Base-by-base conservation (phyloP, 2,329 filamentous ascomycete species). In the Leptographium lundbergii region DNA sequence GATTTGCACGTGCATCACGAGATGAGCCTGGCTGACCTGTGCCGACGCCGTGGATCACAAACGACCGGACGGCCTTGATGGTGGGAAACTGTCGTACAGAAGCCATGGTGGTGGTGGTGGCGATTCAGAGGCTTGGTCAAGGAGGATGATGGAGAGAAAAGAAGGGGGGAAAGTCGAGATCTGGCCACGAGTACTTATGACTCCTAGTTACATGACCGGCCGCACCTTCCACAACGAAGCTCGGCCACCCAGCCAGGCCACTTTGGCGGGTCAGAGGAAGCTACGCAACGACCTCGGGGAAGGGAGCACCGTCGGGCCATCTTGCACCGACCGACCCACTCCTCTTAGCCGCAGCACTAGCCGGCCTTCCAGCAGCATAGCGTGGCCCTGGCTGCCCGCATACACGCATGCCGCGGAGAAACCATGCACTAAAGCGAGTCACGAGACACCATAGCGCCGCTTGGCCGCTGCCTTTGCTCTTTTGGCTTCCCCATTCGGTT, bases 1-100 rank as follows among this genome's bases (percentile, higher is more conserved):
- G 42, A n/a, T 14, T 19, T n/a, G 42, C 42, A 45, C n/a, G 19
- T 17, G 17, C 4, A 45, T 45, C 19, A 45, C 19, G 42, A 45
- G 42, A 45, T 19, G 4, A 2, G n/a, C 22, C 22, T 17, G n/a
- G 80, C 81, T 34, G 63, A 75, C 75, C 77, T 55, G 77, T 76
- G 42, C 77, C 77, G 22, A 79, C 76, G 57, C 86, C 86, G 60
- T 82, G 78, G 59, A 89, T 87, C 61, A 91, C 77, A 68, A 81
- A 91, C 42, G 87, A 89, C 67, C 85, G 78, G 61, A 92, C 74
- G 69, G 84, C 80, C 73, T 88, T 89, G 75, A 92, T 90, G 59
- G 79, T 87, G 54, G 88, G 88, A 65, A 91, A 91, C 9, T 77
- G 69, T 64, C 73, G 76, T 61, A 78, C 78, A 65, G 74, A 73